Conservation (phyloP, 192 early-diverging fungal species). For the Coemansia reversa region DNA sequence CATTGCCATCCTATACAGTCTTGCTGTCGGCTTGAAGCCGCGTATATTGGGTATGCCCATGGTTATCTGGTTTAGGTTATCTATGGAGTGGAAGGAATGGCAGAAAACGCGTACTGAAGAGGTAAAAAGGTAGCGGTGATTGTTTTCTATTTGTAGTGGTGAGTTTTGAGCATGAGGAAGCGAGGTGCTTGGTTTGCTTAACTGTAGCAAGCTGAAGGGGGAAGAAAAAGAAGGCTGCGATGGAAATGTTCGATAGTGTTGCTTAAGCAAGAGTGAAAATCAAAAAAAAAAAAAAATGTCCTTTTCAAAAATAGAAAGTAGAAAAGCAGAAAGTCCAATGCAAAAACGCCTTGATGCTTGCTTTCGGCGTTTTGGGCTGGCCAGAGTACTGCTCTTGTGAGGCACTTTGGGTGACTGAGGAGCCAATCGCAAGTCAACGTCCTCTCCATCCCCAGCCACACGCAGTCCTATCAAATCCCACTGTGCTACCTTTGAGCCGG, state of each 20-base stretch:
- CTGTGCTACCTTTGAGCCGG: neutral
- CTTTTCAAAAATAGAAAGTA: neutral
- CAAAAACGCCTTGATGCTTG: neutral
- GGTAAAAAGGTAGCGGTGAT: neutral
- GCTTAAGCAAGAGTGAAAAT: neutral
- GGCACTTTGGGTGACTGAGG: neutral
- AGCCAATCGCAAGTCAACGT: neutral
- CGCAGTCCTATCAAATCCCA: neutral
- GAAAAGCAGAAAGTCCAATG: neutral
- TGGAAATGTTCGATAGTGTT: neutral
- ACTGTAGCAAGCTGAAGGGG: neutral
- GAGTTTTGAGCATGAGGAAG: neutral
- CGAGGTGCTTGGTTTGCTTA: neutral
- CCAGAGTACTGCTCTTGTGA: neutral
- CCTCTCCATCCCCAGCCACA: neutral
- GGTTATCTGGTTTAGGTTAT: neutral
- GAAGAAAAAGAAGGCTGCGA: neutral
- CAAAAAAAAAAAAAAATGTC: neutral
- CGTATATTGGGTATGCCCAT: slow-evolving; percentile 36
- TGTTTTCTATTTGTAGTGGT: neutral
- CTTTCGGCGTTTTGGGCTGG: neutral
- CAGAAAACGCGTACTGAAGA: neutral
- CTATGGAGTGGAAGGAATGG: neutral
- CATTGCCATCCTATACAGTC: slow-evolving; percentile 40
- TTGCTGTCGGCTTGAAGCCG: slow-evolving; percentile 47